Percentiles rank a stretch among this genome's conserved stretches.
These are phyloP conservation scores for Candida albicans DNA, from an alignment of 1,139 yeast species.

Conservation along the genomic window DNA sequence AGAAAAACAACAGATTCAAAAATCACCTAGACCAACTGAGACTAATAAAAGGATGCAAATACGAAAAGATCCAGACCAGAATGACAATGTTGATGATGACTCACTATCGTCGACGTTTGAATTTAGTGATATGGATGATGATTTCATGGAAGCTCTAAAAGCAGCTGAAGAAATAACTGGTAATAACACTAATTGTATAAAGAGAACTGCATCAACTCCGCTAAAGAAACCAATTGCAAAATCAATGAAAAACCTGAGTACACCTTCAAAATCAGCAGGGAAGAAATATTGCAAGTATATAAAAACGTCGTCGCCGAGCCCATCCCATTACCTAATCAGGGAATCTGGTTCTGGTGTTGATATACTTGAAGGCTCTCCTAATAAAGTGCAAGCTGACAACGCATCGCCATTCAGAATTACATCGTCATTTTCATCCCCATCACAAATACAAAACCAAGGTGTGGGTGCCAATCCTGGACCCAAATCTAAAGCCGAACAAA, in stretches of 20 bases:
- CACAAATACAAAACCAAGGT: too few relatives aligned
- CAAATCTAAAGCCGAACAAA: background rate
- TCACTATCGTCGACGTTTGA: conserved; percentile 3
- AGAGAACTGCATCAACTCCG: background rate
- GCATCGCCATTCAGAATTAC: too few relatives aligned
- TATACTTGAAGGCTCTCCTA: background rate
- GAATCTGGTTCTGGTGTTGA: background rate
- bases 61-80: background rate
- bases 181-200: background rate
- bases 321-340: background rate
- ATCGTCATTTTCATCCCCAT: too few relatives aligned
- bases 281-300: background rate
- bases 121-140: conserved; percentile 7
- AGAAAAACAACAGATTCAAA: too few relatives aligned
- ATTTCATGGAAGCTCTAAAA: conserved; percentile 2
- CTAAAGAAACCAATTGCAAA: background rate
- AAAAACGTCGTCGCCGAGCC: background rate
- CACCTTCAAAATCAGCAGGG: background rate
- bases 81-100: background rate
- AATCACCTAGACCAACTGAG: too few relatives aligned
- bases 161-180: conserved; percentile 2
- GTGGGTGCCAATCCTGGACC: too few relatives aligned
- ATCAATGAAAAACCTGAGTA: background rate
- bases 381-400: background rate
- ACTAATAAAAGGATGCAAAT: background rate